Evolutionary conservation across 495 filamentous ascomycete species (phyloP).

Genomic region (Annulohypoxylon nitens): DNA sequence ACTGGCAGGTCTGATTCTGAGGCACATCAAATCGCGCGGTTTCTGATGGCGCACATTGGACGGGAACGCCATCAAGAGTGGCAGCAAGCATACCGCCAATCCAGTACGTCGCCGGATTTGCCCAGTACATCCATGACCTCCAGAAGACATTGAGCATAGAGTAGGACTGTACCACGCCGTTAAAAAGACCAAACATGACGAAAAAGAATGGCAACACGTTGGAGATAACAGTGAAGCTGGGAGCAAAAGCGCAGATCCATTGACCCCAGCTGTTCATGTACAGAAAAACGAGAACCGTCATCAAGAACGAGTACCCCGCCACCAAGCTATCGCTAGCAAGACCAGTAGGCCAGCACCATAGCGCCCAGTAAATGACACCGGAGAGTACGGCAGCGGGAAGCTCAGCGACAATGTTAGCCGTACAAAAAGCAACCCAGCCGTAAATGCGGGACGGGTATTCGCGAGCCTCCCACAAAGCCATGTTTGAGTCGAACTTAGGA

Average conservation of each 20-base stretch:
- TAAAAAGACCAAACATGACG: constrained; percentile 80
- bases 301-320: constrained; percentile 86
- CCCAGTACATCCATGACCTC: constrained; percentile 83
- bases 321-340: constrained; percentile 72
- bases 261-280: constrained; percentile 85
- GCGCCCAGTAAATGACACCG: constrained; percentile 75
- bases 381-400: constrained; percentile 77
- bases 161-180: constrained; percentile 78
- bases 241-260: constrained; percentile 86
- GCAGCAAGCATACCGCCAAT: constrained; percentile 78
- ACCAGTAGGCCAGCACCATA: constrained; percentile 86
- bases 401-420: constrained; percentile 80
- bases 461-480: constrained; percentile 78
- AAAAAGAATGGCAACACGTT: constrained; percentile 85
- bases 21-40: constrained; percentile 76
- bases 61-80: constrained; percentile 65
- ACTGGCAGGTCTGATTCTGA: constrained; percentile 69
- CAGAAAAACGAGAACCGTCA: constrained; percentile 85
- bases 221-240: constrained; percentile 82
- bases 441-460: constrained; percentile 85
- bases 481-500: constrained; percentile 85
- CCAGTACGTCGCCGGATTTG: constrained; percentile 78
- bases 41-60: constrained; percentile 71
- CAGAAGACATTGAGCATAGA: constrained; percentile 75
- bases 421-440: constrained; percentile 85